These are phyloP conservation scores for Rhytidiadelphus loreus DNA, from an alignment of 225 moss, liverwort and hornwort genomes.

Conservation along the genomic window DNA sequence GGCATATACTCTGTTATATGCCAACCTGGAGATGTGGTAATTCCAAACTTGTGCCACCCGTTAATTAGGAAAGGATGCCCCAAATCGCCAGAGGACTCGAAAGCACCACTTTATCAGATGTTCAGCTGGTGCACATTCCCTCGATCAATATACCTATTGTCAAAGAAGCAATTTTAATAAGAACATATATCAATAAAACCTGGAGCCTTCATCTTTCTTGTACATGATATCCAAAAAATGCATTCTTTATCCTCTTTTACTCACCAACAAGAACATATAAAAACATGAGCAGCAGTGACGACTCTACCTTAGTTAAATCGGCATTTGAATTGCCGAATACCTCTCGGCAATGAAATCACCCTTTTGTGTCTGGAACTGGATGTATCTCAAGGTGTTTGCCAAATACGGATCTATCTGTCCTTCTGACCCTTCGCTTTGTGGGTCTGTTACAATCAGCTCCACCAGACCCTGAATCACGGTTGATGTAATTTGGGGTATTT, in stretches of 20 bases:
- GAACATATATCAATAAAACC: not conserved
- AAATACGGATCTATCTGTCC: constrained; percentile 57
- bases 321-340: constrained; percentile 53
- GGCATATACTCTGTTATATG: not conserved
- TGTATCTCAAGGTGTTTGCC: constrained; percentile 73
- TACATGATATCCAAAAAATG: not conserved
- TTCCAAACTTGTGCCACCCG: not conserved
- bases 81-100: not conserved
- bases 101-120: not conserved
- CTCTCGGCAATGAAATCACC: constrained; percentile 61
- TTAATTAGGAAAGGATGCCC: too few species aligned
- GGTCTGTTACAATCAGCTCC: constrained; percentile 74
- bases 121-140: not conserved
- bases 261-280: not conserved
- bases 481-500: constrained; percentile 84
- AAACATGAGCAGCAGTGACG: not conserved
- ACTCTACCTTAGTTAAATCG: not conserved
- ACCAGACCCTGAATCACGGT: constrained; percentile 79
- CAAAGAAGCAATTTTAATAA: not conserved
- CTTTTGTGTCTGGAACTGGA: constrained; percentile 82
- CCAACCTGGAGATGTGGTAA: not conserved
- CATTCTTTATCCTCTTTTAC: not conserved
- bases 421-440: constrained; percentile 68
- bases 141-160: not conserved
- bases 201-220: not conserved